phyloP scores from a whole-genome alignment of 2,329 filamentous ascomycete species.

The Aspergillus tamarii region DNA sequence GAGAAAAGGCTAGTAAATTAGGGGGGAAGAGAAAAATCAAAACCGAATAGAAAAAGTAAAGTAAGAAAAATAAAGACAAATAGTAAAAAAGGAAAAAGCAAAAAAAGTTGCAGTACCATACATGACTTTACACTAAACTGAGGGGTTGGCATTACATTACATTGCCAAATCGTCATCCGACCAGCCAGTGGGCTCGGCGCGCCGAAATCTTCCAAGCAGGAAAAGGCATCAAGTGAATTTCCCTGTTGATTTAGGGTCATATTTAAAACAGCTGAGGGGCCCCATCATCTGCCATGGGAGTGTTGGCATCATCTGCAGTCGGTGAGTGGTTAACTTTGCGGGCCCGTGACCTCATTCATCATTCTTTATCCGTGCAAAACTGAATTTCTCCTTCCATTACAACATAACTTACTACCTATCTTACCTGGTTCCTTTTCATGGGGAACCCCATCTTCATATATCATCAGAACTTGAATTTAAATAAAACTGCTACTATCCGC shows the following conservation, averaged over 20 bases:
- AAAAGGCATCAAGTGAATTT: neutral
- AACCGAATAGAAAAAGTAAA: neutral
- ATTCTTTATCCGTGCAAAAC: slow-evolving; percentile 4
- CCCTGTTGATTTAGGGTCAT: neutral
- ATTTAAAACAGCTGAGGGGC: neutral
- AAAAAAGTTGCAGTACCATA: neutral
- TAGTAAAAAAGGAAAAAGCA: neutral
- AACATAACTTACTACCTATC: neutral
- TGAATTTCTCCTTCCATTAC: neutral
- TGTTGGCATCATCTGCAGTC: slow-evolving; percentile 18
- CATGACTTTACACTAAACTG: neutral
- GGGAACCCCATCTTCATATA: neutral
- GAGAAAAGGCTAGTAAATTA: neutral
- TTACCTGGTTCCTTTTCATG: neutral
- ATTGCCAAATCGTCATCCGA: slow-evolving; percentile 5
- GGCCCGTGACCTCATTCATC: slow-evolving; percentile 7
- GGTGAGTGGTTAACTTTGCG: slow-evolving; percentile 12
- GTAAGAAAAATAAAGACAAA: no score
- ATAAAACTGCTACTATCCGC: neutral
- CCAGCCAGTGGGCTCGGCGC: neutral
- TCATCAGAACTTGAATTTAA: neutral
- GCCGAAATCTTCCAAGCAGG: neutral
- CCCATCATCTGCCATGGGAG: neutral
- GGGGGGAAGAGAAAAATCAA: no score
- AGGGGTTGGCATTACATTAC: slow-evolving; percentile 10